Evolutionary conservation across 2,329 filamentous ascomycete genomes (phyloP).

Genomic region (Cadophora luteo-olivacea): DNA sequence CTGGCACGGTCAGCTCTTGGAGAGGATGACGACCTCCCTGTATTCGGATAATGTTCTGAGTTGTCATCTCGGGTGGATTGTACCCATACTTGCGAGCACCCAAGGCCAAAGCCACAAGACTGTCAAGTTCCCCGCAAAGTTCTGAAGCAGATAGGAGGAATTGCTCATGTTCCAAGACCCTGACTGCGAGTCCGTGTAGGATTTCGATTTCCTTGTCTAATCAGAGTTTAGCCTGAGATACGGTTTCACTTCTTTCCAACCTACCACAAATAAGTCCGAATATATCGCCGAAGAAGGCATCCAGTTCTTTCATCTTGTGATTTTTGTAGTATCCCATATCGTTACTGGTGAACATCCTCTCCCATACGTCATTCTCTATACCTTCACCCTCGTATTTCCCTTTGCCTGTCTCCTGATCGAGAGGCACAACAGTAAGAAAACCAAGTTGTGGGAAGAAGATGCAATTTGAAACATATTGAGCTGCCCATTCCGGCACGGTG

Average conservation of each 20-base stretch:
- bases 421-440: slow-evolving; percentile 79
- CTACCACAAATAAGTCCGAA: slow-evolving; percentile 83
- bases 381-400: slow-evolving; percentile 69
- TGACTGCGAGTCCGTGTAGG: slow-evolving; percentile 75
- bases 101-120: slow-evolving; percentile 78
- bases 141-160: slow-evolving; percentile 75
- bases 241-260: slow-evolving; percentile 32
- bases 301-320: slow-evolving; percentile 78
- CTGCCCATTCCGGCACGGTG: slow-evolving; percentile 65
- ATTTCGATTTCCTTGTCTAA: slow-evolving; percentile 89
- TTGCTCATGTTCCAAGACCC: slow-evolving; percentile 72
- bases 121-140: slow-evolving; percentile 85
- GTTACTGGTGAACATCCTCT: slow-evolving; percentile 76
- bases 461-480: slow-evolving; percentile 69
- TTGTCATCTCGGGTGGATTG: slow-evolving; percentile 71
- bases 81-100: slow-evolving; percentile 80
- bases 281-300: slow-evolving; percentile 82
- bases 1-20: slow-evolving; percentile 81
- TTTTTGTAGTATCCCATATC: slow-evolving; percentile 87
- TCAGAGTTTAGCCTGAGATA: slow-evolving; percentile 23
- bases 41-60: slow-evolving; percentile 75
- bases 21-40: slow-evolving; percentile 83
- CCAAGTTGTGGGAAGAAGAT: slow-evolving; percentile 92
- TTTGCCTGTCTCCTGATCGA: slow-evolving; percentile 63
- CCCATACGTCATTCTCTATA: slow-evolving; percentile 68